Conservation (phyloP, 2,329 filamentous ascomycete genomes). For the Hypoxylon sp. region DNA sequence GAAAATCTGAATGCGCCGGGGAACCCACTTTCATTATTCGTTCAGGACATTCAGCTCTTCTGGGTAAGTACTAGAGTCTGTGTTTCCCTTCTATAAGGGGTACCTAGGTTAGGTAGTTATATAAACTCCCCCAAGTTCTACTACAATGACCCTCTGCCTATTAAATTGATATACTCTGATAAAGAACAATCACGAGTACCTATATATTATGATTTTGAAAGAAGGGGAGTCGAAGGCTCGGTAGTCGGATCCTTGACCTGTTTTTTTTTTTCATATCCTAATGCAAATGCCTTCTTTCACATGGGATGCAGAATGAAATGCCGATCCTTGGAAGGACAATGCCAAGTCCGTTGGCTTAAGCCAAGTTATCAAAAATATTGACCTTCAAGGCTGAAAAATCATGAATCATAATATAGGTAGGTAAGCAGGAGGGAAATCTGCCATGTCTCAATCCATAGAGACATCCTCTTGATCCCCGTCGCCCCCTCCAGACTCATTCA, state of each 20-base stretch:
- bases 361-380: background rate
- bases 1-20: background rate
- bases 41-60: background rate
- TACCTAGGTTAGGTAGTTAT: background rate
- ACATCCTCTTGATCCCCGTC: conserved; percentile 44
- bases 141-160: background rate
- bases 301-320: background rate
- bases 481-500: conserved; percentile 56
- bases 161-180: background rate
- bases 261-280: background rate
- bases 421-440: background rate
- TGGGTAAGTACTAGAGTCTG: background rate
- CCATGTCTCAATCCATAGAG: conserved; percentile 38
- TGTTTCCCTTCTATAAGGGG: background rate
- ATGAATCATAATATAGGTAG: background rate
- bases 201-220: background rate
- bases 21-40: background rate
- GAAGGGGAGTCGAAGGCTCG: background rate
- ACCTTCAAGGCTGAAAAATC: background rate
- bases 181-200: background rate
- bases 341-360: background rate
- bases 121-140: background rate
- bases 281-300: too few relatives aligned
- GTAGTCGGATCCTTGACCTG: background rate
- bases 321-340: background rate